Base-by-base conservation (phyloP, 2,329 filamentous ascomycete species). In the Clarireedia paspali region DNA sequence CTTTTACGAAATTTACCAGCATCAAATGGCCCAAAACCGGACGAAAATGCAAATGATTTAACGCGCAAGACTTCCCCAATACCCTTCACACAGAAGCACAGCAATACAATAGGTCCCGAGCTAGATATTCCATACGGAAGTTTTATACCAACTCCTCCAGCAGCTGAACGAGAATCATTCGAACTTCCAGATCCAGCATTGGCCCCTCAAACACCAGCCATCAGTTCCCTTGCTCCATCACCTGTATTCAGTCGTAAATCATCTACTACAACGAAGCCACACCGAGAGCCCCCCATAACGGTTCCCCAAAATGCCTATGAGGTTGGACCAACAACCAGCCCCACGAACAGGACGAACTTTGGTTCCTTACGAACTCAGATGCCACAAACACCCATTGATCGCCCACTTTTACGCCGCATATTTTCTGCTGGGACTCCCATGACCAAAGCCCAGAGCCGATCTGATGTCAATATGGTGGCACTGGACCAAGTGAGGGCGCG, bases 401-500 rank as follows among this genome's bases (percentile, higher is more conserved):
- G 58, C 20, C 57, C 61, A 26, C 55, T 63, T 6, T 48, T 69
- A 20, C 62, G 63, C n/a, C 58, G 64, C 48, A 63, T 67, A 2
- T 66, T 67, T 26, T 63, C 65, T 2, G 57, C 59, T 5, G 62
- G 63, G n/a, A 61, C 60, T 14, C 64, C 66, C 4, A 42, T 63
- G 50, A 70, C 73, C 24, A 67, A 80, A 26, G 63, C 74, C 69
- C 62, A 73, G 70, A 1, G 70, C 67, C 30, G 67, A 67, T 51
- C 59, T 5, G 77, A 79, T 61, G 72, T 78, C 4, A 77, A 80
- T 15, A 70, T 81, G 5, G 79, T 82, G 56, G 75, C 77, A 2
- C 77, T 79, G 50, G 79, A 83, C 44, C 79, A 89, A 40, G 77
- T 95, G 3, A 86, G 88, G 46, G 77, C 84, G 56, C 80, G 84